Base-by-base conservation (phyloP, 2,329 filamentous ascomycete genomes). In the Aspergillus proliferans region DNA sequence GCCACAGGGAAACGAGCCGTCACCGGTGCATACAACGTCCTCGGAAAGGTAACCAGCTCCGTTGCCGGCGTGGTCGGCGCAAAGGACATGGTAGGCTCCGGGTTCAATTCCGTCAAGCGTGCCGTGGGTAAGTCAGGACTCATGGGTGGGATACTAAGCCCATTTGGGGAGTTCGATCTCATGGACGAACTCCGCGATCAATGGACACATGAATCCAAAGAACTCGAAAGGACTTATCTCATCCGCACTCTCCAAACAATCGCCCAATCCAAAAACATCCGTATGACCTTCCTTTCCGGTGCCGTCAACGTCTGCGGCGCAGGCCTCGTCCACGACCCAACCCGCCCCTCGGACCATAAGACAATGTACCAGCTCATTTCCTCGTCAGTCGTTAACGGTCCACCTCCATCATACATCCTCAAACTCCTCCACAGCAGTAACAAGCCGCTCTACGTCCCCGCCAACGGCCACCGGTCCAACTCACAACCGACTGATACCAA, bases 301-400 rank as follows among this genome's bases (percentile, higher is more conserved):
- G 87, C 67, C 62, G 92, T 97, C 66, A 93, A 92, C 69, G 87
- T 84, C 61, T 91, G 88, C 57, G 93, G 93, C 56, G 93, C 93
- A 19, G 93, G 93, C 50, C 80, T 98, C 9, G 84, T 98, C 1
- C 93, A 98, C 70, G 93, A 98, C 70, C 93, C 93, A 0, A 81
- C 86, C 18, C 88, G 93, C 66, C 92, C 92, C 0, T 84, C 83
- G 36, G 90, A 97, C 70, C 90, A 97, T 78, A 98, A 97, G 73
- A 96, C 93, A 24, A 98, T 98, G 92, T 98, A 97, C 73, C 93
- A 98, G 69, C 81, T 98, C 67, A 96, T 97, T 66, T 86, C 91
- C 1, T 91, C 90, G 3, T 85, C 90, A 6, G 88, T 98, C 52
- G 92, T 97, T 47, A 94, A 95, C 43, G 86, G 87, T 0, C 92